Evolutionary conservation across 306 rosid species (phyloP).

Genomic region (Luffa aegyptiaca): DNA sequence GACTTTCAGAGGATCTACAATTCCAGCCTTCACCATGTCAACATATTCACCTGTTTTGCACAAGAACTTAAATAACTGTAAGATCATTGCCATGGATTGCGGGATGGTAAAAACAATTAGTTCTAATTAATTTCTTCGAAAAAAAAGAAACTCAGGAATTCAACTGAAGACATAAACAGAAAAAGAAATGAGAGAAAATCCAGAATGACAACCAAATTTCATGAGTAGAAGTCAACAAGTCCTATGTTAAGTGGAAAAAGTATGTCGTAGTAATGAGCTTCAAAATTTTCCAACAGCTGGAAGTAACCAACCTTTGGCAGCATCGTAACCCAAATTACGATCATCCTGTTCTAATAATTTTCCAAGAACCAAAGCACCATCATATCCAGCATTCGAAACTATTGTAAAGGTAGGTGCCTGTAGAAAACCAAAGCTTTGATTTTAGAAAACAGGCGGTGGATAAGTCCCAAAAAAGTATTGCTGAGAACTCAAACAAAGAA

Average conservation of each 20-base stretch:
- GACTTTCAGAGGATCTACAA: conserved; percentile 88
- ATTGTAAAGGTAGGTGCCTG: conserved; percentile 72
- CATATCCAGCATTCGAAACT: conserved; percentile 79
- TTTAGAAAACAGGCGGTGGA: not conserved
- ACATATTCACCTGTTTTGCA: conserved; percentile 61
- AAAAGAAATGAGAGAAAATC: not conserved
- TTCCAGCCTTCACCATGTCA: conserved; percentile 84
- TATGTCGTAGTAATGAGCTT: not conserved
- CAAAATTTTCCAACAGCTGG: not conserved
- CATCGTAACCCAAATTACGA: conserved; percentile 55
- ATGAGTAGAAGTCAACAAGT: not conserved
- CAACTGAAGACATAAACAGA: not conserved
- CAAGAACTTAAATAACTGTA: not conserved
- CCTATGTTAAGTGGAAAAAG: not conserved
- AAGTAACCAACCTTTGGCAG: conserved; percentile 56
- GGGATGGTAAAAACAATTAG: not conserved
- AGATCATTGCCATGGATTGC: not conserved
- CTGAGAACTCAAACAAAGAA: conserved; percentile 1
- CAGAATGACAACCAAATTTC: not conserved
- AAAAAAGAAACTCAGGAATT: not conserved
- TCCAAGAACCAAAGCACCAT: conserved; percentile 61
- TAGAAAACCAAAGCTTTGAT: conserved; percentile 14
- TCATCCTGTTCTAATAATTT: conserved; percentile 86
- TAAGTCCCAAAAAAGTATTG: not conserved
- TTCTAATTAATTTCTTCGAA: not conserved